Evolutionary conservation across 306 rosid species (phyloP).

Genomic region (Casuarina cunninghamiana): DNA sequence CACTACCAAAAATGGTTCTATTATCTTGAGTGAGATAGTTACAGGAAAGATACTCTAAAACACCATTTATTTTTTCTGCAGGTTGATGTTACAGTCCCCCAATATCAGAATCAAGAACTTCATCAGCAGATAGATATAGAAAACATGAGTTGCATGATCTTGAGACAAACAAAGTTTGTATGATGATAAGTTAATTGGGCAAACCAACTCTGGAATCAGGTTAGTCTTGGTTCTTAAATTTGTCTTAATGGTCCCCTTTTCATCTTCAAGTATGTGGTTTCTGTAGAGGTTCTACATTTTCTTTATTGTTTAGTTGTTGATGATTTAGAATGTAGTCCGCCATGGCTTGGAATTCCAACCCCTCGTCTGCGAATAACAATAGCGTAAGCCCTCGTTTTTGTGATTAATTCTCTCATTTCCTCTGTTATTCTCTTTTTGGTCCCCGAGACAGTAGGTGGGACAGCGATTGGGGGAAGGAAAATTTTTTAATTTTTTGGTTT

Average conservation of each 20-base stretch:
- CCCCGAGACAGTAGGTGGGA: too few species aligned
- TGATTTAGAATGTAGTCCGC: constrained; percentile 73
- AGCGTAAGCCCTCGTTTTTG: too few species aligned
- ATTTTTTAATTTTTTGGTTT: too few species aligned
- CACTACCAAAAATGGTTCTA: not conserved
- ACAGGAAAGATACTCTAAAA: constrained; percentile 13
- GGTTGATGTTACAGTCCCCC: constrained; percentile 78
- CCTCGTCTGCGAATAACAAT: too few species aligned
- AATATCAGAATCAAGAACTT: constrained; percentile 81
- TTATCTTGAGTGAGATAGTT: constrained; percentile 10
- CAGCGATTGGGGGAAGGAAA: too few species aligned
- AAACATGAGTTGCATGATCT: constrained; percentile 73
- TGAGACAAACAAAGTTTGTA: constrained; percentile 62
- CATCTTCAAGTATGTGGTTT: not conserved
- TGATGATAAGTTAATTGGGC: constrained; percentile 64
- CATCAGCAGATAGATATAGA: constrained; percentile 71
- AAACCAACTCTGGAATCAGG: constrained; percentile 88
- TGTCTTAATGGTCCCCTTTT: not conserved
- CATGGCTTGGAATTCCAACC: constrained; percentile 64
- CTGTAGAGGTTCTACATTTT: constrained; percentile 23
- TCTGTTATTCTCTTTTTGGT: too few species aligned
- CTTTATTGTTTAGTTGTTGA: constrained; percentile 60
- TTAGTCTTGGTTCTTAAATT: constrained; percentile 32
- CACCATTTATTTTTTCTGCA: constrained; percentile 29
- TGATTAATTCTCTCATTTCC: too few species aligned